phyloP scores from a whole-genome alignment of 306 rosid species.

The Malus sieversii region DNA sequence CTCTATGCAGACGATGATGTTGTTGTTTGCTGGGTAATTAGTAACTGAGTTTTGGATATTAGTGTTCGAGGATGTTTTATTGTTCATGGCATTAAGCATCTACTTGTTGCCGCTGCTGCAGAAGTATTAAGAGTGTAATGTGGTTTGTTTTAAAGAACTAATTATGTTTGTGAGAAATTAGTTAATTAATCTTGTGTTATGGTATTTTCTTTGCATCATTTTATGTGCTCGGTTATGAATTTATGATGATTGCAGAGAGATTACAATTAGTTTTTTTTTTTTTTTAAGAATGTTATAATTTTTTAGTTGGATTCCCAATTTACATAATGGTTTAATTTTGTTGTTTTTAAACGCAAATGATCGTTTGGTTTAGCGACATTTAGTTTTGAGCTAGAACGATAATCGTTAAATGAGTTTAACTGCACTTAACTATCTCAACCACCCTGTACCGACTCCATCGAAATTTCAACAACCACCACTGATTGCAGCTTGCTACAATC shows the following conservation, averaged over 20 bases:
- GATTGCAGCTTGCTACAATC: not conserved
- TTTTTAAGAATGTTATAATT: not conserved
- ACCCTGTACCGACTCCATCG: not conserved
- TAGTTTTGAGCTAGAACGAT: fast-evolving
- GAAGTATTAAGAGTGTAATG: not conserved
- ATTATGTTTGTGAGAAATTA: not conserved
- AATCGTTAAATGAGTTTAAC: not conserved
- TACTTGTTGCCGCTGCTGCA: constrained; percentile 18
- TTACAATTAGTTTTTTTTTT: not conserved
- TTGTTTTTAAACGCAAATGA: not conserved
- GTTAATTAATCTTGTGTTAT: not conserved
- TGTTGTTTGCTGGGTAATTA: not conserved
- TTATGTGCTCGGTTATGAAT: not conserved
- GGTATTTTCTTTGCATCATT: too few species aligned
- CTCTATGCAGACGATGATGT: constrained; percentile 53
- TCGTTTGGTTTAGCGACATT: too few species aligned
- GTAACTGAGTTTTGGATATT: not conserved
- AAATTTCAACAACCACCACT: not conserved
- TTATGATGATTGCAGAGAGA: not conserved
- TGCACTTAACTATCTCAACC: not conserved
- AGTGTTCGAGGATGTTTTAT: not conserved
- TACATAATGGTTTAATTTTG: not conserved
- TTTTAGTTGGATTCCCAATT: not conserved
- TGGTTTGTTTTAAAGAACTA: not conserved
- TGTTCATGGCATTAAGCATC: constrained; percentile 7